Percentiles rank a stretch among this genome's conserved stretches.
phyloP scores from a whole-genome alignment of 2,329 filamentous ascomycete genomes.

The Ophiostoma sp. region DNA sequence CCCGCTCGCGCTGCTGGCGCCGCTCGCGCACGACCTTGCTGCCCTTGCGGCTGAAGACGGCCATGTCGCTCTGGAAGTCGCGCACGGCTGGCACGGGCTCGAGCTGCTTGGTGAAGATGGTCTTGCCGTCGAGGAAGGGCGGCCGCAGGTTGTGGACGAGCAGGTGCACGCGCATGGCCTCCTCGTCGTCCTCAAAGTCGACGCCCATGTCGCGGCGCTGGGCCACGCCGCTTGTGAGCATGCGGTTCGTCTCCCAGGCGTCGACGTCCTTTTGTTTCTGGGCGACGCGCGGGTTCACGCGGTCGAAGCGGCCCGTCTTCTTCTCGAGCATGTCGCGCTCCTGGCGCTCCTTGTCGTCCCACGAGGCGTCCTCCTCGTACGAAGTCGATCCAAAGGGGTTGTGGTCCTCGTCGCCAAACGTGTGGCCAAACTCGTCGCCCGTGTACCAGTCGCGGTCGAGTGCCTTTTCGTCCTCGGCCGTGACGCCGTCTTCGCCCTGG shows the following conservation, averaged over 20 bases:
- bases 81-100: constrained; percentile 90
- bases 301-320: constrained; percentile 63
- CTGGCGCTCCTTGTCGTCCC: constrained; percentile 63
- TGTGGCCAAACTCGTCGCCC: constrained; percentile 75
- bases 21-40: constrained; percentile 89
- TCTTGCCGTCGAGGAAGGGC: constrained; percentile 90
- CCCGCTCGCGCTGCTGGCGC: constrained; percentile 84
- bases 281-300: constrained; percentile 66
- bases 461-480: constrained; percentile 64
- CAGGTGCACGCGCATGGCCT: constrained; percentile 81
- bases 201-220: constrained; percentile 76
- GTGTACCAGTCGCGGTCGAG: constrained; percentile 92
- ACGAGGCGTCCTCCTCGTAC: constrained; percentile 65
- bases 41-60: constrained; percentile 92
- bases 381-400: constrained; percentile 81
- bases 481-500: constrained; percentile 52
- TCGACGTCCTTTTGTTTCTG: constrained; percentile 93
- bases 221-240: constrained; percentile 93
- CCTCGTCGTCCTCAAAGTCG: constrained; percentile 86
- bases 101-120: constrained; percentile 93
- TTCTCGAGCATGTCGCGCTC: constrained; percentile 73
- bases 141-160: constrained; percentile 90
- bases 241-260: constrained; percentile 97
- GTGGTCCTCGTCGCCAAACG: constrained; percentile 85
- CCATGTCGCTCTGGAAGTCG: constrained; percentile 97